Conservation (phyloP, 2,329 filamentous ascomycete species). For the Aspergillus latus region DNA sequence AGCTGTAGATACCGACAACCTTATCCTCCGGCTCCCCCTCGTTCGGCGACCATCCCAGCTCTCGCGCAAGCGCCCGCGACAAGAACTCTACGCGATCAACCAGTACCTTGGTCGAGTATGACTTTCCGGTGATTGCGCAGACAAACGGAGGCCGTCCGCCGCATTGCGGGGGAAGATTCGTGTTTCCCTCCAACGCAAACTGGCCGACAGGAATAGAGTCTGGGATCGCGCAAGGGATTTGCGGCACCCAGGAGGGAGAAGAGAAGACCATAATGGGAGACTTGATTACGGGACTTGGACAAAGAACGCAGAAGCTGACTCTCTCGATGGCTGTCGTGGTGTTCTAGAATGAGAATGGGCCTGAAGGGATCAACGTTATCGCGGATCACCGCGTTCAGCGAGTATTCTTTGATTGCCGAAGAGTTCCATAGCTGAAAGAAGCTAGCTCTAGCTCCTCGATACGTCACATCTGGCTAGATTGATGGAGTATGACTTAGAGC, state of each 20-base stretch:
- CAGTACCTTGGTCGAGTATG: slow-evolving; percentile 3
- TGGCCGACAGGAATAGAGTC: slow-evolving; percentile 10
- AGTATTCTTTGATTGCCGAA: neutral
- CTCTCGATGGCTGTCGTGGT: neutral
- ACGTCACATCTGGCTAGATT: neutral
- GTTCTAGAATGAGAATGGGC: neutral
- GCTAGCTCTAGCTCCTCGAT: neutral
- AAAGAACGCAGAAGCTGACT: neutral
- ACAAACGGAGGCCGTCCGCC: slow-evolving; percentile 8
- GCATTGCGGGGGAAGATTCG: slow-evolving; percentile 7
- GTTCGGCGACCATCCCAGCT: slow-evolving; percentile 13
- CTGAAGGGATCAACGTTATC: neutral
- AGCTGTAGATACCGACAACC: slow-evolving; percentile 13
- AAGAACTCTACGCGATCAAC: slow-evolving; percentile 9
- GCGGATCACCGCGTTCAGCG: neutral
- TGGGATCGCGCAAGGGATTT: slow-evolving; percentile 12
- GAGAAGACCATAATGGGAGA: slow-evolving; percentile 9
- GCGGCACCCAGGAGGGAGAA: slow-evolving; percentile 8
- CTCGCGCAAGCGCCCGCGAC: slow-evolving; percentile 7
- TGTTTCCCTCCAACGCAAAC: slow-evolving; percentile 8
- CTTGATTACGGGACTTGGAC: neutral
- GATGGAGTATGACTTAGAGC: neutral
- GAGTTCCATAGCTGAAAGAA: neutral
- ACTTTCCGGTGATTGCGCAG: slow-evolving; percentile 5
- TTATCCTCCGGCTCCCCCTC: slow-evolving; percentile 12